Evolutionary conservation across 495 filamentous ascomycete species (phyloP).

Genomic region (Lichenothelia convexa): DNA sequence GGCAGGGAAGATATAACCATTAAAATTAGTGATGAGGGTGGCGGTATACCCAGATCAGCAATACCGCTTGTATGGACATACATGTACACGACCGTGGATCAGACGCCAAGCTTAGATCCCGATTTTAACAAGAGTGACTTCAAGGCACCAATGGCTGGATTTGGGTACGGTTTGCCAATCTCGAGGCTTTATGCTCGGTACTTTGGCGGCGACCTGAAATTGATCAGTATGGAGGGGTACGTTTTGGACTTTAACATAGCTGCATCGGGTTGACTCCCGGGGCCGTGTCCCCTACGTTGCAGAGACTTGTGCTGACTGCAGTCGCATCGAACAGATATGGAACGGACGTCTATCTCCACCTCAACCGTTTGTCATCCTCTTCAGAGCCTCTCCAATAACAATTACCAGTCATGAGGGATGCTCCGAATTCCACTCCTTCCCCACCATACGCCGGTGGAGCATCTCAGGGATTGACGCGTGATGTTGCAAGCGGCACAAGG

Average conservation of each 20-base stretch:
- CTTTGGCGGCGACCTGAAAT: constrained; percentile 88
- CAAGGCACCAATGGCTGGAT: constrained; percentile 97
- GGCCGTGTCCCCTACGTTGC: background rate
- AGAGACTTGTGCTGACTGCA: background rate
- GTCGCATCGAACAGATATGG: constrained; percentile 51
- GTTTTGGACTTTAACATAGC: constrained; percentile 12
- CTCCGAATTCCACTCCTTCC: constrained; percentile 18
- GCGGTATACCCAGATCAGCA: constrained; percentile 74
- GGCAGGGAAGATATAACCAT: constrained; percentile 98
- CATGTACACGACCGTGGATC: constrained; percentile 98
- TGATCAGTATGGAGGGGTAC: constrained; percentile 99
- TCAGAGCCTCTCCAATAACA: constrained; percentile 97
- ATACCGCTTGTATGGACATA: constrained; percentile 98
- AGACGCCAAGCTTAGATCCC: constrained; percentile 83
- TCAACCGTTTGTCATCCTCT: constrained; percentile 85
- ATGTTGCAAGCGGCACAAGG: constrained; percentile 3
- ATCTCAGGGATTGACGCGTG: constrained; percentile 70
- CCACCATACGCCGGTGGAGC: constrained; percentile 4
- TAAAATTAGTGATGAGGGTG: constrained; percentile 91
- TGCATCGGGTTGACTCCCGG: constrained; percentile 1
- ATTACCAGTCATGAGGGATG: constrained; percentile 87
- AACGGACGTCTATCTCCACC: constrained; percentile 93
- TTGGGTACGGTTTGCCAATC: constrained; percentile 90
- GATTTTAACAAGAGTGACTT: constrained; percentile 99
- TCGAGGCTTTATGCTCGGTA: constrained; percentile 87